Evolutionary conservation across 2,329 filamentous ascomycete species (phyloP).

Genomic region (Pochonia chlamydosporia): DNA sequence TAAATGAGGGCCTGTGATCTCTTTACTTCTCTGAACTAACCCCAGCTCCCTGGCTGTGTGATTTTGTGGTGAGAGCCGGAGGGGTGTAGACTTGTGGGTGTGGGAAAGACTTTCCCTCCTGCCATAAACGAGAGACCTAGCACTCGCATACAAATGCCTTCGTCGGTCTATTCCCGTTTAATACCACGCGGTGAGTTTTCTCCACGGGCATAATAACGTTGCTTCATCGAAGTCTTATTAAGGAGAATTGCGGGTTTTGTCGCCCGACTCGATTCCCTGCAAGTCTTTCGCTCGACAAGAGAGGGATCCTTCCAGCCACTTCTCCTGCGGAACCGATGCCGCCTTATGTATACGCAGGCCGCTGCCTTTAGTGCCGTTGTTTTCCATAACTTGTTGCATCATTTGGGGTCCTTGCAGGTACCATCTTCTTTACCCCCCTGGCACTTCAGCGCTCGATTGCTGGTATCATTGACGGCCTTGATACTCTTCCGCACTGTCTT

Average conservation of each 20-base stretch:
- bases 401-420: slow-evolving; percentile 3
- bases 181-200: neutral
- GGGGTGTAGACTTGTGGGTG: neutral
- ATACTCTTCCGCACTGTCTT: slow-evolving; percentile 1
- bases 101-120: neutral
- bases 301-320: neutral
- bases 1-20: neutral
- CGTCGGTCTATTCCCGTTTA: neutral
- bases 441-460: neutral
- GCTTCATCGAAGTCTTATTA: neutral
- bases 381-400: slow-evolving; percentile 4
- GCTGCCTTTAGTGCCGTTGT: slow-evolving; percentile 3
- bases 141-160: neutral
- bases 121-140: neutral
- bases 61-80: neutral
- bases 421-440: slow-evolving; percentile 2
- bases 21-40: neutral
- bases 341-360: neutral
- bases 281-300: neutral
- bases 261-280: neutral
- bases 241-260: neutral
- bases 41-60: neutral
- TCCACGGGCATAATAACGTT: neutral
- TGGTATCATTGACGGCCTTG: slow-evolving; percentile 3
- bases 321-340: slow-evolving; percentile 7